Evolutionary conservation across 768 basidiomycete species (phyloP), one percentile per base, ranked within the genome.

Genomic region (Dentipellis fragilis): DNA sequence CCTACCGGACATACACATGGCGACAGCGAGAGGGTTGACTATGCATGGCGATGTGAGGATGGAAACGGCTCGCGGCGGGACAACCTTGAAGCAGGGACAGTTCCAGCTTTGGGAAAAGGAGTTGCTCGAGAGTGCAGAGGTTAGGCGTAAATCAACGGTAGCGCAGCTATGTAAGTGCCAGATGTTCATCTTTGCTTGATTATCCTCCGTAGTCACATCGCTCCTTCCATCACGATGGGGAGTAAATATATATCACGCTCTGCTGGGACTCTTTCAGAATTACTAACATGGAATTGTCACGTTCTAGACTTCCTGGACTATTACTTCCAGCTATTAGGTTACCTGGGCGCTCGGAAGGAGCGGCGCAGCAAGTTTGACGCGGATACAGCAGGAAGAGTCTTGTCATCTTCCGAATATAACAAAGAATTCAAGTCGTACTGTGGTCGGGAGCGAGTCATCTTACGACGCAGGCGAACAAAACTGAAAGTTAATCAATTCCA

Each of bases 261-360:
- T 21, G 23, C 49, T 9, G 55, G 17, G 8, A 3, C 22, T 56
- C 7, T 35, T 42, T 48, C 36, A 17, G 29, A 34, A 49, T 21
- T 14, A 49, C 7, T 42, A 4, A 14, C 29, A 34, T 4, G 23
- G 16, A 14, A 16, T 35, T 14, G 21, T 16, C 49, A 35, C n/a
- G 54, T 47, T 54, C 36, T 61, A 94, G 93, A 90, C 74, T 97
- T 97, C 72, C 80, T 96, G 51, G 95, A 98, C 70, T 98, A 99
- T 68, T 99, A 99, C 73, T 99, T 99, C 68, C 92, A 97, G 67
- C 80, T 84, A 1, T 79, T 99, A 38, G 92, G 91, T 16, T 97
- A 97, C 70, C 78, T 97, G 57, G 82, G 87, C 8, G 71, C 85
- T 17, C 83, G 96, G 22, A 93, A 92, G 67, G 85, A 92, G 48